These are phyloP conservation scores for Scutellaria galericulata DNA, from an alignment of 257 asterid species.

Conservation along the genomic window DNA sequence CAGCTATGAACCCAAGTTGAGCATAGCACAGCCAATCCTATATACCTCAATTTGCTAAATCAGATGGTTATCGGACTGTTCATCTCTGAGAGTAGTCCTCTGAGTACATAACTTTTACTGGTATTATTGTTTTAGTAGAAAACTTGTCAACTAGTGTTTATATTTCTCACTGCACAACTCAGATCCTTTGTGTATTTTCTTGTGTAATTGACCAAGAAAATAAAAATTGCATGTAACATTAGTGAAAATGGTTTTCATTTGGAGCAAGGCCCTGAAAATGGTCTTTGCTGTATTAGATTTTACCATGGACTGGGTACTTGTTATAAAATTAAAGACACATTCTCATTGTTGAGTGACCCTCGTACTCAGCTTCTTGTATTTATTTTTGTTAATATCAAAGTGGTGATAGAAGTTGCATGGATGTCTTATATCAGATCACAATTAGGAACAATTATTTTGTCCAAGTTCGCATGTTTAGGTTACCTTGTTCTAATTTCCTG, in stretches of 20 bases:
- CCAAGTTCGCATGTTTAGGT: neutral
- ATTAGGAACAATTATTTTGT: neutral
- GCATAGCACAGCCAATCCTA: neutral
- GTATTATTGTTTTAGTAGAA: conserved; percentile 3
- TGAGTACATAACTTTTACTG: neutral
- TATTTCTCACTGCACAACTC: neutral
- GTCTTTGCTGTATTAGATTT: neutral
- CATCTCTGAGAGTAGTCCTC: neutral
- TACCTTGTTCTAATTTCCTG: conserved; percentile 23
- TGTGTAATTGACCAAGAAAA: neutral
- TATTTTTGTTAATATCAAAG: neutral
- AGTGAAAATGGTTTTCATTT: neutral
- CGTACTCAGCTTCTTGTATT: neutral
- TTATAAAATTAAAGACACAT: too few species aligned
- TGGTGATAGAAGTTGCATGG: neutral
- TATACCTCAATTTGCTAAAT: conserved; percentile 16
- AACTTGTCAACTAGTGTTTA: neutral
- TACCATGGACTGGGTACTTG: neutral
- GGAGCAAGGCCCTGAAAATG: neutral
- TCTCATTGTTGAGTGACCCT: neutral
- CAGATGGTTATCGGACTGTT: neutral
- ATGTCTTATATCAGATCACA: neutral
- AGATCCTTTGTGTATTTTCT: neutral
- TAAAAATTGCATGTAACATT: conserved; percentile 3
- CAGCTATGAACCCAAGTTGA: neutral